Evolutionary conservation across 75 land plant species (phyloP).

Genomic region (Pseudotsuga menziesii): DNA sequence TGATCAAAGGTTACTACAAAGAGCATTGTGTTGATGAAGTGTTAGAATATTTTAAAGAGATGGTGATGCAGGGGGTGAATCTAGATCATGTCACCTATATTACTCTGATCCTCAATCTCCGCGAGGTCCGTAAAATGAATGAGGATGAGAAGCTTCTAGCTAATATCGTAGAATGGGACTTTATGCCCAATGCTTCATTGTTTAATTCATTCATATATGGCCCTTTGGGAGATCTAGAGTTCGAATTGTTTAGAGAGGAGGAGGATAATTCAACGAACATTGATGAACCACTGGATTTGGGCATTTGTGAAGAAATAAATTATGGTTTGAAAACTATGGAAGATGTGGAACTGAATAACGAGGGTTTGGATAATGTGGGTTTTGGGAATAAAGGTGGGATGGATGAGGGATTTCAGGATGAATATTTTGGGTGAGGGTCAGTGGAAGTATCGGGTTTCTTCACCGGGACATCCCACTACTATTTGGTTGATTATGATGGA

Average conservation of each 20-base stretch:
- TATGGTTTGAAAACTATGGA: neutral
- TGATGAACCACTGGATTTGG: neutral
- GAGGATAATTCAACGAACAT: neutral
- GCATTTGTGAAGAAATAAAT: neutral
- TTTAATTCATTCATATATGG: too few relatives aligned
- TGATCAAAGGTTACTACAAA: too few relatives aligned
- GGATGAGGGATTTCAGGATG: neutral
- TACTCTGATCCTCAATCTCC: too few relatives aligned
- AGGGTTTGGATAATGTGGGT: neutral
- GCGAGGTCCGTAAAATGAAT: too few relatives aligned
- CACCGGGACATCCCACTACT: slow-evolving; percentile 25
- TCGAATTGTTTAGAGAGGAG: neutral
- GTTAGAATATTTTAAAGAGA: too few relatives aligned
- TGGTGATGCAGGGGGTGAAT: too few relatives aligned
- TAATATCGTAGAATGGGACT: too few relatives aligned
- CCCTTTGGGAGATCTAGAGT: neutral
- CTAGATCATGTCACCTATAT: too few relatives aligned
- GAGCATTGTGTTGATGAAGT: too few relatives aligned
- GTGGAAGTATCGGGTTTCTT: slow-evolving; percentile 20
- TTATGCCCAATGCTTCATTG: too few relatives aligned
- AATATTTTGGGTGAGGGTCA: slow-evolving; percentile 18
- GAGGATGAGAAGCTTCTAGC: too few relatives aligned
- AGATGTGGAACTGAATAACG: neutral
- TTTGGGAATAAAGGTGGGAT: neutral
- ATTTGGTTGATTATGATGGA: slow-evolving; percentile 30